Evolutionary conservation across 371 early-diverging fungal genomes (phyloP).

Genomic region (Apophysomyces trapeziformis): DNA sequence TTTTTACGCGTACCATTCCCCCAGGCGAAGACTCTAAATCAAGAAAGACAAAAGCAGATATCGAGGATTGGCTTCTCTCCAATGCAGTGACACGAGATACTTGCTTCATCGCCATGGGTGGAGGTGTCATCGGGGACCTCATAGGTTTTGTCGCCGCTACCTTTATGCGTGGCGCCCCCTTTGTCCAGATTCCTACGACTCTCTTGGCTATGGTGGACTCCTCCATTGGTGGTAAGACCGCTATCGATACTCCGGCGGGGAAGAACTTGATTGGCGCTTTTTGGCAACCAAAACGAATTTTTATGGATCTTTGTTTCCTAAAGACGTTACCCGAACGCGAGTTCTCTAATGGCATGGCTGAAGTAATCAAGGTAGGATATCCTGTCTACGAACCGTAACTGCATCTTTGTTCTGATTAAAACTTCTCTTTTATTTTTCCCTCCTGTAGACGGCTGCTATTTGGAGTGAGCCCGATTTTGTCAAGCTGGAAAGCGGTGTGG

Average conservation of each 20-base stretch:
- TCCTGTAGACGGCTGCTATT: constrained; percentile 85
- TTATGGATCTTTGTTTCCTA: constrained; percentile 87
- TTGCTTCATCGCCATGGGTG: constrained; percentile 92
- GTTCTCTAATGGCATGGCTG: constrained; percentile 97
- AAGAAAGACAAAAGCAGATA: constrained; percentile 82
- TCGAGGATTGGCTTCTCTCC: constrained; percentile 92
- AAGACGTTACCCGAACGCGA: constrained; percentile 91
- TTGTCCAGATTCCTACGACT: constrained; percentile 95
- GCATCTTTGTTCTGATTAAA: too few species aligned
- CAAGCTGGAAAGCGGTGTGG: constrained; percentile 84
- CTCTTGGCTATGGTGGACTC: constrained; percentile 98
- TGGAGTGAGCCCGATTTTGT: constrained; percentile 88
- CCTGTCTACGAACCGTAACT: neutral
- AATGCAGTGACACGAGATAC: constrained; percentile 93
- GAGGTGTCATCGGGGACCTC: constrained; percentile 97
- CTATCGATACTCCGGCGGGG: constrained; percentile 93
- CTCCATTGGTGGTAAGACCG: constrained; percentile 97
- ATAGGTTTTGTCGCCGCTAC: constrained; percentile 96
- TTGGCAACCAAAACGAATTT: constrained; percentile 95
- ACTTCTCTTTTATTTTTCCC: constrained; percentile 2
- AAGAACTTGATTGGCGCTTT: constrained; percentile 98
- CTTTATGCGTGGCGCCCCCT: constrained; percentile 96
- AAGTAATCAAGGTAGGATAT: constrained; percentile 80
- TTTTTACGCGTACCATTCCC: constrained; percentile 82
- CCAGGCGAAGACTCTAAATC: constrained; percentile 94